Conservation (phyloP, 2,329 filamentous ascomycete genomes). For the Alternaria burnsii region DNA sequence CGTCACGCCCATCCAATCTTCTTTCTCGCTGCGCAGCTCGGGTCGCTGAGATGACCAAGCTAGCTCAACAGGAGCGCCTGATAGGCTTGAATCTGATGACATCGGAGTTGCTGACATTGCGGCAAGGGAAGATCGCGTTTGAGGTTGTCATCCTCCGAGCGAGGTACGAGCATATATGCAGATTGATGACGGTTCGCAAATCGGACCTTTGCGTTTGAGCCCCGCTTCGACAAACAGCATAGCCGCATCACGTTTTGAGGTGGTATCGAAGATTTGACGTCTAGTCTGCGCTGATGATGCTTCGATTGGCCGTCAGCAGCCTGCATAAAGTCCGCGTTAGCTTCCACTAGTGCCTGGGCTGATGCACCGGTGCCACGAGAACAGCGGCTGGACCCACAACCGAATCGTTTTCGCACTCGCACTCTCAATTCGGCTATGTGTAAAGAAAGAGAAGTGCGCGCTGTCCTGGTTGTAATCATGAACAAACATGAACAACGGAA, state of each 20-base stretch:
- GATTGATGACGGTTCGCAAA: constrained; percentile 2
- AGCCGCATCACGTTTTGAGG: not conserved
- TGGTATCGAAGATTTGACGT: not conserved
- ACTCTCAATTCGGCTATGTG: not conserved
- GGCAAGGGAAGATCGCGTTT: not conserved
- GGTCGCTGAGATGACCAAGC: constrained; percentile 23
- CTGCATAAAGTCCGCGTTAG: constrained; percentile 11
- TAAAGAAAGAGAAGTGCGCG: not conserved
- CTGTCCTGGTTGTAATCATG: not conserved
- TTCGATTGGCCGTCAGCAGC: constrained; percentile 10
- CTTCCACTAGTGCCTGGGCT: not conserved
- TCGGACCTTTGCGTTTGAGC: constrained; percentile 1
- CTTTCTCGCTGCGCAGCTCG: constrained; percentile 13
- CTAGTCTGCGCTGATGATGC: not conserved
- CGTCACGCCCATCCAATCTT: constrained; percentile 32
- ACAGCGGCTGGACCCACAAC: not conserved
- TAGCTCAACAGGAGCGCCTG: constrained; percentile 7
- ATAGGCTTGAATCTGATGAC: not conserved
- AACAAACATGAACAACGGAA: not conserved
- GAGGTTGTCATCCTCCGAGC: not conserved
- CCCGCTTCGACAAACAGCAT: not conserved
- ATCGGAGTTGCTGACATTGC: constrained; percentile 6
- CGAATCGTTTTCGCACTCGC: not conserved
- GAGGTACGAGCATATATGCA: constrained; percentile 4
- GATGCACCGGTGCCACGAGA: not conserved